Base-by-base conservation (phyloP, 2,329 filamentous ascomycete species). In the Claviceps digitariae region DNA sequence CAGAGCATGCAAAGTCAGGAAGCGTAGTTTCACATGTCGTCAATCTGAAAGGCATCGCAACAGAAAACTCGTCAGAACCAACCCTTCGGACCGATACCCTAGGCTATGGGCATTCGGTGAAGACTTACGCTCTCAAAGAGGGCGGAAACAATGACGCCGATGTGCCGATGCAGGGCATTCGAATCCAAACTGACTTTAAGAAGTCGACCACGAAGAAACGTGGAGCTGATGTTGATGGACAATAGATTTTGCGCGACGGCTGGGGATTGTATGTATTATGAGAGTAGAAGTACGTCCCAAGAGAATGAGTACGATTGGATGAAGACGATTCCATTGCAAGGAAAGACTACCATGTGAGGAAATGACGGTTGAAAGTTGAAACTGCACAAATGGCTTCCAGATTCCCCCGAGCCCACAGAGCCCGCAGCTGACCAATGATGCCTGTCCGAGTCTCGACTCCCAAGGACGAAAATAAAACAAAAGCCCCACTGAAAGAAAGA, bases 101-200 rank as follows among this genome's bases (percentile, higher is more conserved):
- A 15, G 64, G 64, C 0, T 66, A 62, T 41, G 60, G 59, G 10
- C 63, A 67, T 29, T 65, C 61, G 0, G 63, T 67, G 2, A 64
- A 62, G 29, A 67, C 62, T 7, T 66, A 61, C 48, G 62, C 64
- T 2, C 60, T 64, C 4, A 57, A 57, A 4, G 60, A 60, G 1
- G 62, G 63, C 27, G 56, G 9, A n/a, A 46, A 60, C 15, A 63
- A 62, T 51, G 66, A 63, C 1, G 67, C 72, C 25, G 69, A 70
- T 21, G 64, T 71, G 27, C 68, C 69, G 1, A 54, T 72, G 40
- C 64, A 69, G 40, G 63, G 66, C 1, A 72, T 72, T 10, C 56
- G 64, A n/a, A 67, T 72, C 2, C 60, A 69, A 2, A 70, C 49
- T 15, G 66, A 69, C 10, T 67, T 72, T 52, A 60, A 63, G 29